These are phyloP conservation scores for Suillus fuscotomentosus DNA, from an alignment of 768 basidiomycete species.

Conservation along the genomic window DNA sequence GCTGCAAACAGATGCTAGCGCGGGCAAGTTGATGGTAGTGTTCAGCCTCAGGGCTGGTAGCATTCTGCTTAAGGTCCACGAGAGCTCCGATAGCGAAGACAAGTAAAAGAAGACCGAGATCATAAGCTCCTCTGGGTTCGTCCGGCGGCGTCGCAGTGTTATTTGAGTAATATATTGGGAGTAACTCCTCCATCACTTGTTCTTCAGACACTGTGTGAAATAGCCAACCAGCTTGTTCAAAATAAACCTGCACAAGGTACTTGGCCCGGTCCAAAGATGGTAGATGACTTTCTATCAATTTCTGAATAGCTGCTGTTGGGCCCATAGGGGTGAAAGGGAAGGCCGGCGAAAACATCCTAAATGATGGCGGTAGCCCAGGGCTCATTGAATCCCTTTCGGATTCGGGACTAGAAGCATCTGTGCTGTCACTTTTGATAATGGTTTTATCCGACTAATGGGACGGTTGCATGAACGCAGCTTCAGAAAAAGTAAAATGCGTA, in stretches of 20 bases:
- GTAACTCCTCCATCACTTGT: constrained; percentile 44
- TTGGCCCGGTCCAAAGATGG: constrained; percentile 52
- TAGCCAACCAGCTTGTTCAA: constrained; percentile 50
- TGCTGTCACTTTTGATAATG: constrained; percentile 8
- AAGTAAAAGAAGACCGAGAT: constrained; percentile 47
- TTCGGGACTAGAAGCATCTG: constrained; percentile 22
- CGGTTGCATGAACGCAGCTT: constrained; percentile 8
- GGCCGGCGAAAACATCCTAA: constrained; percentile 51
- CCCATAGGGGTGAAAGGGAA: constrained; percentile 69
- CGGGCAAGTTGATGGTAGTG: constrained; percentile 66
- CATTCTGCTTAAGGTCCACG: constrained; percentile 31
- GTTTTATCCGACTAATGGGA: constrained; percentile 24
- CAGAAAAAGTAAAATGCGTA: constrained; percentile 14
- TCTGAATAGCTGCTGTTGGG: constrained; percentile 42
- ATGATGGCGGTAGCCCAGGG: constrained; percentile 29
- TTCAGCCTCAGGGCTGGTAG: constrained; percentile 44
- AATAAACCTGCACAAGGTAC: constrained; percentile 43
- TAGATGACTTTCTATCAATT: constrained; percentile 51
- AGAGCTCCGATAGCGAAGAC: constrained; percentile 56
- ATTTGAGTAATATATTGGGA: constrained; percentile 39
- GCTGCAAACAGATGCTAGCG: constrained; percentile 63
- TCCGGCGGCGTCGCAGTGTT: constrained; percentile 21
- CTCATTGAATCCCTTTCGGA: constrained; percentile 27
- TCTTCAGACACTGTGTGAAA: constrained; percentile 46
- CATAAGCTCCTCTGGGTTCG: constrained; percentile 45